These are phyloP conservation scores for Peronospora destructor DNA, from an alignment of 352 stramenopile genomes.

Conservation along the genomic window DNA sequence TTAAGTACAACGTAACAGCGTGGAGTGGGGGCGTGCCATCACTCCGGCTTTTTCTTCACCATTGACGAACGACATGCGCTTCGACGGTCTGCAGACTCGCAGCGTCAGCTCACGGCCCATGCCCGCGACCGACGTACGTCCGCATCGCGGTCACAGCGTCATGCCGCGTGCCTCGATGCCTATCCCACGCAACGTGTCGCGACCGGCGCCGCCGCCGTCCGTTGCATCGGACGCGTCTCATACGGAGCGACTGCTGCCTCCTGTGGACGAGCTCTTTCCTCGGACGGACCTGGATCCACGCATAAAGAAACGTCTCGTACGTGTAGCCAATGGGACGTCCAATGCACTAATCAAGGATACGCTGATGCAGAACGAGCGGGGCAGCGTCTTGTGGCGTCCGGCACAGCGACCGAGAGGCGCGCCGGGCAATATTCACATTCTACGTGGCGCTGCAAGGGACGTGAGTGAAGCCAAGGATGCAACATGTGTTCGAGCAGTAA, in stretches of 20 bases:
- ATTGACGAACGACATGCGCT: slow-evolving; percentile 13
- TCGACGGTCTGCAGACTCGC: slow-evolving; percentile 23
- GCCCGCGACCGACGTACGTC: slow-evolving; percentile 8
- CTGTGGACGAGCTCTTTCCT: slow-evolving; percentile 44
- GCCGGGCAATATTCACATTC: slow-evolving; percentile 45
- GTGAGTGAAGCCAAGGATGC: slow-evolving; percentile 33
- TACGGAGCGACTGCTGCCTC: slow-evolving; percentile 10
- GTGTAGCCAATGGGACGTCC: slow-evolving; percentile 73
- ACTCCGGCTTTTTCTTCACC: too few species aligned
- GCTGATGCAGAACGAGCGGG: slow-evolving; percentile 39
- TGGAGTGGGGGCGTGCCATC: too few species aligned
- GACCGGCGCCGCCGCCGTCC: slow-evolving; percentile 10
- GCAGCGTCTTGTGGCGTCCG: slow-evolving; percentile 51
- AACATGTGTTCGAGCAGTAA: slow-evolving; percentile 57
- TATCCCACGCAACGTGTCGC: slow-evolving; percentile 20
- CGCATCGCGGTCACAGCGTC: slow-evolving; percentile 17
- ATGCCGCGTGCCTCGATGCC: slow-evolving; percentile 17
- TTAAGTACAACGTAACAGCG: too few species aligned
- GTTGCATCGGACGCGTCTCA: slow-evolving; percentile 1
- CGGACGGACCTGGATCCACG: slow-evolving; percentile 55
- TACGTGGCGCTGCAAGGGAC: slow-evolving; percentile 41
- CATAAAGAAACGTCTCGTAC: slow-evolving; percentile 74
- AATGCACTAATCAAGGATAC: slow-evolving; percentile 75
- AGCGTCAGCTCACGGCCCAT: slow-evolving; percentile 17
- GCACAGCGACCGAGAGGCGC: slow-evolving; percentile 19